phyloP scores from a whole-genome alignment of 345 rosid species.

The Eutrema yunnanense region DNA sequence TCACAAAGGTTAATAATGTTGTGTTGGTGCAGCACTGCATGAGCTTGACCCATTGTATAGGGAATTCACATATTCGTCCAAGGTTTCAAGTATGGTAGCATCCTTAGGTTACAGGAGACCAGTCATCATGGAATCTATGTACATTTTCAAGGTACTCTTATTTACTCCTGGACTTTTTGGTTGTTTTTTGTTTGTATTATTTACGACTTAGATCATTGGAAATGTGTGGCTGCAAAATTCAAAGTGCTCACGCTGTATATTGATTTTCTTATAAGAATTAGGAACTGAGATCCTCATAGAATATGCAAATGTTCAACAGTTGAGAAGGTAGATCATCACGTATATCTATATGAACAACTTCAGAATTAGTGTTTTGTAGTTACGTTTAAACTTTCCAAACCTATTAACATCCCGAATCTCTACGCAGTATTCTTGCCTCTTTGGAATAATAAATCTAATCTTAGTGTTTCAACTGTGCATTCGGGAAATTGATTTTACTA shows the following conservation, averaged over 20 bases:
- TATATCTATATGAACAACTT: neutral
- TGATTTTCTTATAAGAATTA: neutral
- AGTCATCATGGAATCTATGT: slow-evolving; percentile 80
- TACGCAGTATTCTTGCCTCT: neutral
- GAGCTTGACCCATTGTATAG: slow-evolving; percentile 75
- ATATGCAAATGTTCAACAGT: neutral
- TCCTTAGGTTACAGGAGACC: slow-evolving; percentile 84
- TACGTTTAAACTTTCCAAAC: neutral
- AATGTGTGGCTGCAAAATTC: neutral
- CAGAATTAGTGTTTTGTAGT: neutral
- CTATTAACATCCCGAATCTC: neutral
- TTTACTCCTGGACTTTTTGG: neutral
- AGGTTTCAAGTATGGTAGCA: slow-evolving; percentile 46
- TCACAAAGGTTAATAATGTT: neutral
- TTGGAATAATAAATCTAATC: too few species aligned
- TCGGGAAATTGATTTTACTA: too few species aligned
- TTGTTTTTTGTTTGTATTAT: too few species aligned
- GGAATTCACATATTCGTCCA: slow-evolving; percentile 56
- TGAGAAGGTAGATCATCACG: neutral
- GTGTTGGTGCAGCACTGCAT: slow-evolving; percentile 60
- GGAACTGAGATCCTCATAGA: neutral
- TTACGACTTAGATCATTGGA: neutral
- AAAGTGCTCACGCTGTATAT: neutral
- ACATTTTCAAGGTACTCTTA: slow-evolving; percentile 73
- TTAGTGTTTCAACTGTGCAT: too few species aligned